These are phyloP conservation scores for Scenedesmus sp. DNA, from an alignment of 163 green algal genomes.

Conservation along the genomic window DNA sequence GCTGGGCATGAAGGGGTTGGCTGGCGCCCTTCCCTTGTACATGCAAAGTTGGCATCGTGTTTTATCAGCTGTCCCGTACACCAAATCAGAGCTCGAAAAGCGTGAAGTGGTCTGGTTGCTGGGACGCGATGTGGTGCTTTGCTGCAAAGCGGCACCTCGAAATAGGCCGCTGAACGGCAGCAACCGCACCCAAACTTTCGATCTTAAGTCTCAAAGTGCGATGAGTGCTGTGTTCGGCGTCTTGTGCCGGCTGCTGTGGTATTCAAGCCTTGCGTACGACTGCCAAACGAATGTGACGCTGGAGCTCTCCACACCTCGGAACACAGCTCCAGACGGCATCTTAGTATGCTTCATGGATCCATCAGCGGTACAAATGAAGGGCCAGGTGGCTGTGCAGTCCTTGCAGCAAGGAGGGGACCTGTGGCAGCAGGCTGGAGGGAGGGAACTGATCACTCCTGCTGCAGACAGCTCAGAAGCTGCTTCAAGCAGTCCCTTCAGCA, in stretches of 20 bases:
- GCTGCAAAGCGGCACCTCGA: not conserved
- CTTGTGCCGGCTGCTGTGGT: conserved; percentile 38
- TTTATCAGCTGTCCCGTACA: too few species aligned
- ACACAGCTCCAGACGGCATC: conserved; percentile 15
- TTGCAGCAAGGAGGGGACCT: conserved; percentile 21
- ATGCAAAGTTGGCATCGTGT: too few species aligned
- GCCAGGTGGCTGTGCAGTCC: not conserved
- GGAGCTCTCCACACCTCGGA: conserved; percentile 25
- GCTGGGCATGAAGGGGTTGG: too few species aligned
- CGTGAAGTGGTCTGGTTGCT: too few species aligned
- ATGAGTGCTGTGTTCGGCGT: conserved; percentile 26
- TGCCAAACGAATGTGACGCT: not conserved
- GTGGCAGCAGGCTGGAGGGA: not conserved
- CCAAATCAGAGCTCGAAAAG: too few species aligned
- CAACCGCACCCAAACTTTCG: not conserved
- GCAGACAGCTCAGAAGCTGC: not conserved
- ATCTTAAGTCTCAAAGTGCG: too few species aligned
- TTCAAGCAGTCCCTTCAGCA: not conserved
- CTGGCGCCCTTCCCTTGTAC: too few species aligned
- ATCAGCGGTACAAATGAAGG: not conserved
- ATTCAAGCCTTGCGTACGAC: conserved; percentile 17
- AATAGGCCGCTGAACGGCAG: not conserved
- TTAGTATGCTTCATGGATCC: not conserved
- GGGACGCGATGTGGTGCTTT: not conserved
- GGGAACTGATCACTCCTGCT: not conserved